Base-by-base conservation (phyloP, 352 stramenopile species). In the Phytophthora uliginosa region DNA sequence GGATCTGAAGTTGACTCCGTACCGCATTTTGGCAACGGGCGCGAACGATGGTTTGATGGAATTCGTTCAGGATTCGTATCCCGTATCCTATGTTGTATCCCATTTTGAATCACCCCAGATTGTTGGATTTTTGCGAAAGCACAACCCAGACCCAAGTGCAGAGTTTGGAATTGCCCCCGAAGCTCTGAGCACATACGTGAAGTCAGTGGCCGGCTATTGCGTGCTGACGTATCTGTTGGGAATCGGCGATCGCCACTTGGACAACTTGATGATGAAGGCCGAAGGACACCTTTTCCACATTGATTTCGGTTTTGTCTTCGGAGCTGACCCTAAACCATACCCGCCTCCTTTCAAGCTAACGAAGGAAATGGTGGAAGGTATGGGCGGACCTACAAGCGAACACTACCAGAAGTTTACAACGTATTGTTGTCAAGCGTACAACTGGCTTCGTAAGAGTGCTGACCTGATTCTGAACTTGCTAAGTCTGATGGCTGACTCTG, bases 301-400 rank as follows among this genome's bases (percentile, higher is more conserved):
- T 79, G 98, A 99, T 84, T 99, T 99, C 82, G 98, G 98, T 33
- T 99, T 99, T 80, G 99, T 99, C 66, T 99, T 99, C 73, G 98
- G 98, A 50, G 89, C 95, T 33, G 98, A 99, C 72, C 98, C 98
- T 0, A 99, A 99, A 79, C 98, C 98, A 12, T 95, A 99, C 56
- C 98, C 98, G n/a, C 97, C 98, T 34, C 97, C 97, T 26, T 99
- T 99, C 76, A 97, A 99, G 51, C 83, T 99, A 31, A 99, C 98
- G 3, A 98, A 98, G 48, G 85, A 98, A 84, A 99, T 99, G 97
- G 95, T 99, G 2, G 97, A 99, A 83, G 97, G 96, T 22, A 98
- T 99, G 95, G 96, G 96, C n/a, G 96, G 96, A 0, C 81, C 86
- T 10, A 92, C 97, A 42, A 96, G 85, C 50, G 86, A 98, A 50